Base-by-base conservation (phyloP, 2,329 filamentous ascomycete genomes). In the Sporothrix dimorphospora region DNA sequence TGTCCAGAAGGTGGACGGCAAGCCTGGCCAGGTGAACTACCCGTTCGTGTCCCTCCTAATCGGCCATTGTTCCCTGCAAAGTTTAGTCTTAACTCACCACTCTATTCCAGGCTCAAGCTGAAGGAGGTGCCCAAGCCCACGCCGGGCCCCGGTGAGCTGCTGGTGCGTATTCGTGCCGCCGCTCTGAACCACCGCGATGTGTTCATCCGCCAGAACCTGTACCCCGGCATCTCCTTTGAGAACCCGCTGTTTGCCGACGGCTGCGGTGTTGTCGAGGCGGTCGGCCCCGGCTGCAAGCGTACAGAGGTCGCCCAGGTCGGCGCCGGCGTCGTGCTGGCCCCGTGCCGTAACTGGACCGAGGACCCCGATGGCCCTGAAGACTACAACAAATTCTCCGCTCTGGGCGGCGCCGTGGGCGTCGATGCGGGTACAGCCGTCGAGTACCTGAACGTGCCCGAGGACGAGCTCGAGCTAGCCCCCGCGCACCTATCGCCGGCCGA, bases 111-210 rank as follows among this genome's bases (percentile, higher is more conserved):
- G 12, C 84, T 92, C 61, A 81, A 87, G 75, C 79, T 92, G 70
- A 89, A 88, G 74, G 83, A 89, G 45, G 82, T 91, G 19, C 86
- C 90, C 71, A 85, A 86, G 74, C 91, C 91, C 34, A 84, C 83
- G 1, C 91, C 91, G 0, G 86, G 88, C 34, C 87, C 88, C 19
- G 85, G 85, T 74, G 87, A 98, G 80, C 84, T 97, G 75, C 85
- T 97, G 7, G 84, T 98, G 74, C 89, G 89, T 78, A 85, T 98
- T 78, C 87, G 88, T 47, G 92, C 94, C 69, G 92, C 91, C 1
- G 92, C 95, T 16, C 89, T 98, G 68, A 98, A 98, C 84, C 96
- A 98, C 84, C 92, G 94, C 77, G 96, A 98, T 81, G 89, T 97
- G 76, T 98, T 98, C 84, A 92, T 97, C 81, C 92, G 95, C 71